These are phyloP conservation scores for Neoboletus subvelutipes DNA, from an alignment of 768 basidiomycete genomes.

Conservation along the genomic window DNA sequence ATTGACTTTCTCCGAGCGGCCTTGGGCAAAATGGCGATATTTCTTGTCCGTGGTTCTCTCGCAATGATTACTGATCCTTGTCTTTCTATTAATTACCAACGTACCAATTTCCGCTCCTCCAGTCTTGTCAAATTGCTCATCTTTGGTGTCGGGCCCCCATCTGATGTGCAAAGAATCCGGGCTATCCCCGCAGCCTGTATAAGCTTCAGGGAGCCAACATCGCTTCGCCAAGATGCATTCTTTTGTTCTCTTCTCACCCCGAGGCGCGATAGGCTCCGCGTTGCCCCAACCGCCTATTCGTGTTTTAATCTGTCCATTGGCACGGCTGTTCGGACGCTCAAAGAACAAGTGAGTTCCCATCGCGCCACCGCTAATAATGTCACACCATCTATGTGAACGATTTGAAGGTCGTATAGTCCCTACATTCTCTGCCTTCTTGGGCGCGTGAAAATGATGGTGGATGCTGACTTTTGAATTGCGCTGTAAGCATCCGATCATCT, in stretches of 20 bases:
- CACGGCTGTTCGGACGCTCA: not conserved
- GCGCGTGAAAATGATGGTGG: not conserved
- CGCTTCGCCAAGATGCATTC: not conserved
- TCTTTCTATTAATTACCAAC: slow-evolving; percentile 1
- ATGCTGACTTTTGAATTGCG: not conserved
- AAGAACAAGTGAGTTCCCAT: not conserved
- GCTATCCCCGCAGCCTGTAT: slow-evolving; percentile 2
- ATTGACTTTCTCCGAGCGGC: not conserved
- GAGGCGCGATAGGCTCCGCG: not conserved
- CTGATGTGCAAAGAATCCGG: not conserved
- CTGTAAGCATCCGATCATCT: not conserved
- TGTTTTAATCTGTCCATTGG: not conserved
- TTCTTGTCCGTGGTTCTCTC: not conserved
- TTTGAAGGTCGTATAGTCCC: not conserved
- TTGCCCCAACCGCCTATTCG: not conserved
- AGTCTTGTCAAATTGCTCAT: not conserved
- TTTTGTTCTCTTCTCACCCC: not conserved
- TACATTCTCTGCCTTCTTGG: not conserved
- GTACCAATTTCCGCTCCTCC: slow-evolving; percentile 5
- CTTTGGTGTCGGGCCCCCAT: not conserved
- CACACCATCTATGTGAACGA: slow-evolving; percentile 1
- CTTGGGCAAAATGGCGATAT: not conserved
- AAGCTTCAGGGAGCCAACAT: not conserved
- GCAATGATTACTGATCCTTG: not conserved
- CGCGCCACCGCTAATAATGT: slow-evolving; percentile 1